A percentile compares a stretch with the other conserved stretches of the same genome.
phyloP scores from a whole-genome alignment of 257 asterid species.

The Plantago elongata region DNA sequence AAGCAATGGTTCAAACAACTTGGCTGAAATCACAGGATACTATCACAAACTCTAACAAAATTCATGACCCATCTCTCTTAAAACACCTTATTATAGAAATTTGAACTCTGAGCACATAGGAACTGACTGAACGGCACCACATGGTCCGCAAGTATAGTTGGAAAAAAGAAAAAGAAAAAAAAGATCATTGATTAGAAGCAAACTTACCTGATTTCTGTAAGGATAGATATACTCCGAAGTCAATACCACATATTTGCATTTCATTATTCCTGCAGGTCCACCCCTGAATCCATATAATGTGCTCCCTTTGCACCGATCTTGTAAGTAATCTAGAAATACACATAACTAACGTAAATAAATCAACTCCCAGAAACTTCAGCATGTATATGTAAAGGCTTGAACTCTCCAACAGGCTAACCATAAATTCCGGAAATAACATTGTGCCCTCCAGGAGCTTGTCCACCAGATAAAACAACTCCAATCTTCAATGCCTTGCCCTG shows the following conservation, averaged over 20 bases:
- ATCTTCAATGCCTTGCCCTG: constrained; percentile 44
- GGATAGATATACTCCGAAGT: constrained; percentile 58
- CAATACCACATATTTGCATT: constrained; percentile 54
- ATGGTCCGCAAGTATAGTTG: background rate
- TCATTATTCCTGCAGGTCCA: constrained; percentile 82
- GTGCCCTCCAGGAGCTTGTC: constrained; percentile 90
- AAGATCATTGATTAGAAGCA: background rate
- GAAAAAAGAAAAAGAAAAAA: background rate
- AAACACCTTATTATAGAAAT: no score
- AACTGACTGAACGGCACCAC: no score
- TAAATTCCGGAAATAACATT: constrained; percentile 72
- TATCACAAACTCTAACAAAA: no score
- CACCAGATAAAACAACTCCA: constrained; percentile 76
- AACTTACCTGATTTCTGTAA: constrained; percentile 59
- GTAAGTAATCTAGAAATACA: constrained; percentile 50
- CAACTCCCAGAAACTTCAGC: constrained; percentile 5
- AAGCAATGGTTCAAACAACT: no score
- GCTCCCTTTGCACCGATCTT: constrained; percentile 70
- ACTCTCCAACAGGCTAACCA: constrained; percentile 28
- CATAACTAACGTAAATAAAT: background rate
- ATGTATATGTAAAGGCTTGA: background rate
- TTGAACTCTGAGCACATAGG: no score
- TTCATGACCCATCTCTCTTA: no score
- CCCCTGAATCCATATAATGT: constrained; percentile 71
- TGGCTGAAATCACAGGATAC: no score